Base-by-base conservation (phyloP, 257 asterid genomes). In the Datura wrightii region DNA sequence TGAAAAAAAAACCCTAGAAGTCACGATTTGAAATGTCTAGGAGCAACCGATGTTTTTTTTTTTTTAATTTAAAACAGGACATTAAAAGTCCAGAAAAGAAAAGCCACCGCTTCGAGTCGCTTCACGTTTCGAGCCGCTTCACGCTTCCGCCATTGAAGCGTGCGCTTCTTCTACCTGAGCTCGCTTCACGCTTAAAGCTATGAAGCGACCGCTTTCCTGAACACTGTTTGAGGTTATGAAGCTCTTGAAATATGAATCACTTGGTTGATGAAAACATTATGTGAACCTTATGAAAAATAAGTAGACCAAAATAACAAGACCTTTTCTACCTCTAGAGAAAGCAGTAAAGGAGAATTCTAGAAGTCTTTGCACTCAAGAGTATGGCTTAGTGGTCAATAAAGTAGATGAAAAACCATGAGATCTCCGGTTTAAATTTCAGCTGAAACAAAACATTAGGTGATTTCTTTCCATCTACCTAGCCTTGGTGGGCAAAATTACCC, bases 171-270 rank as follows among this genome's bases (percentile, higher is more conserved):
- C 31, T 24, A 24, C 31, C 31, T 24, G 31, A 24, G 31, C 31
- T 24, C 31, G 31, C 31, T 24, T 24, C 31, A 24, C 31, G 31
- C 31, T 24, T 24, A 24, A 24, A 24, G 31, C 31, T 24, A 24
- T 24, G 31, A 24, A 24, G 31, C 31, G 31, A 24, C 31, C 31
- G 31, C 31, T 24, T 24, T 24, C 31, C 31, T 24, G 31, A 24
- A 24, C 31, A 24, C 31, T 24, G 31, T 24, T 24, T 24, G 46
- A 34, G 46, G 46, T 13, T 36, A 36, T 13, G 48, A 65, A 44
- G 48, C 48, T 66, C 74, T 65, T 34, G 72, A 65, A 65, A 65
- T 65, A 65, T 65, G 74, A 36, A 36, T 66, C 74, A 6, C 74
- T 5, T 14, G 42, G 42, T 36, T 66, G 52, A 69, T 69, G 79